phyloP scores from a whole-genome alignment of 495 filamentous ascomycete genomes.

The Parathielavia appendiculata region DNA sequence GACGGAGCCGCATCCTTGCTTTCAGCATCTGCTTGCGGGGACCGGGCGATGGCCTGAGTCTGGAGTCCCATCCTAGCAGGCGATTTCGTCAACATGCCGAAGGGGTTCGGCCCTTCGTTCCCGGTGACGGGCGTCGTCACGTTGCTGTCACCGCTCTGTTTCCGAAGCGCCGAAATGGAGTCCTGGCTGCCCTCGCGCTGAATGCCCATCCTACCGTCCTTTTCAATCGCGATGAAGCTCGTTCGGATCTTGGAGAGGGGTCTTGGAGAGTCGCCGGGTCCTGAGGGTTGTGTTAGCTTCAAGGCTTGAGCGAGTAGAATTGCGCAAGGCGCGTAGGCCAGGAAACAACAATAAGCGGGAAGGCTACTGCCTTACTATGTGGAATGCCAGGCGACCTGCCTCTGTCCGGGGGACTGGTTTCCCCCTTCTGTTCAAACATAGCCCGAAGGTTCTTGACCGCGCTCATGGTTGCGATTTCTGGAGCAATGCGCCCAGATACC shows the following conservation, averaged over 20 bases:
- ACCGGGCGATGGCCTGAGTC: slow-evolving; percentile 34
- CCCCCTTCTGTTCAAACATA: slow-evolving; percentile 76
- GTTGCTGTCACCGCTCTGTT: slow-evolving; percentile 36
- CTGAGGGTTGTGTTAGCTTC: slow-evolving; percentile 15
- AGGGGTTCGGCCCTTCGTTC: slow-evolving; percentile 31
- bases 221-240: slow-evolving; percentile 76
- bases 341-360: not conserved
- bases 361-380: slow-evolving; percentile 25
- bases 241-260: slow-evolving; percentile 75
- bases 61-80: slow-evolving; percentile 30
- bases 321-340: slow-evolving; percentile 5
- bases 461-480: slow-evolving; percentile 38
- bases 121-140: slow-evolving; percentile 28
- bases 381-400: slow-evolving; percentile 62
- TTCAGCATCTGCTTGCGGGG: slow-evolving; percentile 24
- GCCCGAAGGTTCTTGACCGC: slow-evolving; percentile 67
- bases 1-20: slow-evolving; percentile 14
- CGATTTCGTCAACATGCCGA: slow-evolving; percentile 27
- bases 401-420: slow-evolving; percentile 61
- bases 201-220: slow-evolving; percentile 48
- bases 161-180: slow-evolving; percentile 36
- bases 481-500: slow-evolving; percentile 7
- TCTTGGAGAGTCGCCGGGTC: slow-evolving; percentile 42
- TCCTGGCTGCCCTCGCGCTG: slow-evolving; percentile 41
- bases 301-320: not conserved